Evolutionary conservation across 257 asterid genomes (phyloP).

Genomic region (Henckelia pumila): DNA sequence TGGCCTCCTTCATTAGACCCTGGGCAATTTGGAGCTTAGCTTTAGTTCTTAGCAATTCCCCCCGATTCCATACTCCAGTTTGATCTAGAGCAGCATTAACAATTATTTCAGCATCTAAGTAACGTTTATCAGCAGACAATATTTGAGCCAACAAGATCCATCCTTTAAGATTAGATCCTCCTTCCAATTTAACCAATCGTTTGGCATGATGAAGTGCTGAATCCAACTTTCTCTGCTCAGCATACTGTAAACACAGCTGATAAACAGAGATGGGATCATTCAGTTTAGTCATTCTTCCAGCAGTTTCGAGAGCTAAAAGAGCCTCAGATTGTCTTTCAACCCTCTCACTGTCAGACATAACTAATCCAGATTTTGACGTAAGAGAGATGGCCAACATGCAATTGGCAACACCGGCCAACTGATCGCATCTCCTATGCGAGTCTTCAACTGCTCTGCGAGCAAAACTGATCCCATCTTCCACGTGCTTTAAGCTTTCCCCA

Average conservation of each 20-base stretch:
- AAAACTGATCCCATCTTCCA: slow-evolving; percentile 61
- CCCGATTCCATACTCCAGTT: slow-evolving; percentile 84
- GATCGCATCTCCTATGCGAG: slow-evolving; percentile 51
- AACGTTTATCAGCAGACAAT: slow-evolving; percentile 75
- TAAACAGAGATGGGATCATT: slow-evolving; percentile 54
- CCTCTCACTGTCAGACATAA: slow-evolving; percentile 45
- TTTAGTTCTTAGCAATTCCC: slow-evolving; percentile 70
- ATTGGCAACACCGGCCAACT: slow-evolving; percentile 54
- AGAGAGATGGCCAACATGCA: slow-evolving; percentile 67
- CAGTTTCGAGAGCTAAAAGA: slow-evolving; percentile 62
- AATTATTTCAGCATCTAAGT: slow-evolving; percentile 55
- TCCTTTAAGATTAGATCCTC: slow-evolving; percentile 56
- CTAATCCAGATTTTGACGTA: slow-evolving; percentile 48
- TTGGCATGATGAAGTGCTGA: slow-evolving; percentile 63
- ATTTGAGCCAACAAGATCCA: slow-evolving; percentile 77
- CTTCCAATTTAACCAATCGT: slow-evolving; percentile 60
- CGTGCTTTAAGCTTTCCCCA: slow-evolving; percentile 38
- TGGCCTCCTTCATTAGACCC: slow-evolving; percentile 64
- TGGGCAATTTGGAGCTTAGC: slow-evolving; percentile 80
- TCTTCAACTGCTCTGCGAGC: slow-evolving; percentile 60
- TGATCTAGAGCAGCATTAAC: slow-evolving; percentile 69
- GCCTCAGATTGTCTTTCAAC: slow-evolving; percentile 53
- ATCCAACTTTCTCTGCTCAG: slow-evolving; percentile 88
- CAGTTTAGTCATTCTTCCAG: slow-evolving; percentile 53
- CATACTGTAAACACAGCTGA: slow-evolving; percentile 69